These are phyloP conservation scores for Hura crepitans DNA, from an alignment of 441 rosid genomes.

Conservation along the genomic window DNA sequence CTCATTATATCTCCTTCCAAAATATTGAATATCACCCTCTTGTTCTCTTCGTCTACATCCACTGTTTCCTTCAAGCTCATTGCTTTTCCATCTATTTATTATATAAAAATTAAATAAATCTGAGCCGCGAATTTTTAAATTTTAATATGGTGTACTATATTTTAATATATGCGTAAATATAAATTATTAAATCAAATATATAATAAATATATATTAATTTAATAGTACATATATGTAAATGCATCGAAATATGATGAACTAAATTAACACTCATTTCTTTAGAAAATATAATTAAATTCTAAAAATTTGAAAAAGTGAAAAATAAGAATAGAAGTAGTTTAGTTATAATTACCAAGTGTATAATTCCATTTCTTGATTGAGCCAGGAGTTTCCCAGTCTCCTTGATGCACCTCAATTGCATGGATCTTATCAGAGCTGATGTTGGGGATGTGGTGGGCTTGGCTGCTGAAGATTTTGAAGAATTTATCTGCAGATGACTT, in stretches of 20 bases:
- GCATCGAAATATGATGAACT: too few species aligned
- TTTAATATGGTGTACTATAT: too few species aligned
- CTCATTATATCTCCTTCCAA: background rate
- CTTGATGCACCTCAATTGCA: background rate
- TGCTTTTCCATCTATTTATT: background rate
- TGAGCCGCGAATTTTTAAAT: too few species aligned
- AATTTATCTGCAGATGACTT: background rate
- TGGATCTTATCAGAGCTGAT: background rate
- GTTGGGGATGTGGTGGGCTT: conserved; percentile 1
- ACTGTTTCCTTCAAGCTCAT: conserved; percentile 1
- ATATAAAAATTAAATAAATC: background rate
- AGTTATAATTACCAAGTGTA: background rate
- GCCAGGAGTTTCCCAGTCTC: background rate
- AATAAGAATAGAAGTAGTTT: too few species aligned
- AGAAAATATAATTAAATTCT: too few species aligned
- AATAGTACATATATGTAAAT: background rate
- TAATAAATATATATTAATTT: background rate
- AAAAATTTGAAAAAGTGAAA: background rate
- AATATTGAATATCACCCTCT: background rate
- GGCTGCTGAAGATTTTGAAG: background rate
- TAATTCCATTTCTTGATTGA: conserved; percentile 2
- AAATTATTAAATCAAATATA: background rate
- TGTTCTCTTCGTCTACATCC: background rate
- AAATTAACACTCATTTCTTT: too few species aligned
- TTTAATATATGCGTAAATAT: background rate